Base-by-base conservation (phyloP, 768 basidiomycete genomes). In the Calocybe gangraenosa region DNA sequence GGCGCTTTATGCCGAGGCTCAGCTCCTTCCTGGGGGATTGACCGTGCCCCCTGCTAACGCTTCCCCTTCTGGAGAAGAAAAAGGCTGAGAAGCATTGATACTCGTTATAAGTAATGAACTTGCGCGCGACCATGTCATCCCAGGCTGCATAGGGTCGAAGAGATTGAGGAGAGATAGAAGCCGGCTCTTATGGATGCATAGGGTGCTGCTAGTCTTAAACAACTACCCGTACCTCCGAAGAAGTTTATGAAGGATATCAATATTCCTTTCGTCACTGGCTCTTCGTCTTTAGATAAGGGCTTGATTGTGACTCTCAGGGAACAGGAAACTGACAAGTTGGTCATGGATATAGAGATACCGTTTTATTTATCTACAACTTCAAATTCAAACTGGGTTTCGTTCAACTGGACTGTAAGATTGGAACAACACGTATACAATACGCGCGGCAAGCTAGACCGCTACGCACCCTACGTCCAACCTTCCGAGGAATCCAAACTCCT, bases 351-450 rank as follows among this genome's bases (percentile, higher is more conserved):
- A 46, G 95, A 97, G 82, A 92, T 91, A 52, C n/a, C 28, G 78
- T 68, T 48, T 15, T 21, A 40, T 56, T 31, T 14, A 14, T 18
- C 14, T 35, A 7, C 14, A n/a, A 35, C 14, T 28, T 11, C 11
- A 7, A 14, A 5, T 18, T 35, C 6, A n/a, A 35, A 7, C 34
- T 7, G 6, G 6, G 34, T 6, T 18, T 14, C 14, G 17, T 35
- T 0, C 5, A 30, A 21, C 42, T 94, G 92, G 90, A 98, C 67
- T 84, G 90, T 66, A 99, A 97, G 73, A 99, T 82, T 99, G 10
- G 95, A 99, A 70, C 96, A 98, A 69, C 97, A 95, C 72, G 87
- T 98, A 47, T 97, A 97, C 69, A 94, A 98, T 65, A 92, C 78
- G 59, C 88, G 93, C 31, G 73, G 80, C 66, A 95, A 96, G 71